phyloP scores from a whole-genome alignment of 1,284 basidiomycete species.

The Inonotus obliquus region DNA sequence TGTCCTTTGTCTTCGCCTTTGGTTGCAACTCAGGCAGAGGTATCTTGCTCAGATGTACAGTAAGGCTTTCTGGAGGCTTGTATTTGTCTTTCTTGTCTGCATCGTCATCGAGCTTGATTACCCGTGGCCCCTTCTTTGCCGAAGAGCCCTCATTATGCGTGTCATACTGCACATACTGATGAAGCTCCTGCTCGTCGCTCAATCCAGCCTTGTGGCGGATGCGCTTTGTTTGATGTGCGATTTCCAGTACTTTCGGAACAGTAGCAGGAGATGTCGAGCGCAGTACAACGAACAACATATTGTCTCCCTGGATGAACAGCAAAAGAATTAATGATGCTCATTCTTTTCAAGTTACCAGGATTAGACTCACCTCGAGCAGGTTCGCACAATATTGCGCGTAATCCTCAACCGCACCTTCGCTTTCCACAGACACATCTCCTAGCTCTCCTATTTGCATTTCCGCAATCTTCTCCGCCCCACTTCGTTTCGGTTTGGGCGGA shows the following conservation, averaged over 20 bases:
- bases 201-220: conserved; percentile 67
- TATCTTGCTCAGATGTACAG: conserved; percentile 76
- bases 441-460: conserved; percentile 66
- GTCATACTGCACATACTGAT: conserved; percentile 77
- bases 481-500: conserved; percentile 40
- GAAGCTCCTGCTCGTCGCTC: conserved; percentile 49
- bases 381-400: conserved; percentile 66
- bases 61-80: conserved; percentile 58
- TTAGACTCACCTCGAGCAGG: conserved; percentile 52
- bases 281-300: conserved; percentile 74
- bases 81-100: conserved; percentile 43
- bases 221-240: conserved; percentile 76
- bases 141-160: conserved; percentile 28
- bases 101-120: conserved; percentile 64
- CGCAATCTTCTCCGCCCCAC: conserved; percentile 59
- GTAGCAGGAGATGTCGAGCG: conserved; percentile 58
- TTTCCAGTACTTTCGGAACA: conserved; percentile 72
- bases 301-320: conserved; percentile 52
- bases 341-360: background rate
- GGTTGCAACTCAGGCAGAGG: conserved; percentile 76
- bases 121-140: conserved; percentile 49
- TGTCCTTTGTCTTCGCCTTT: conserved; percentile 21
- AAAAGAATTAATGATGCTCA: background rate
- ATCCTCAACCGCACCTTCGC: conserved; percentile 58
- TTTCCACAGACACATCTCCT: conserved; percentile 68